Conservation (phyloP, 768 basidiomycete genomes). For the Hortiboletus flavorubellus region DNA sequence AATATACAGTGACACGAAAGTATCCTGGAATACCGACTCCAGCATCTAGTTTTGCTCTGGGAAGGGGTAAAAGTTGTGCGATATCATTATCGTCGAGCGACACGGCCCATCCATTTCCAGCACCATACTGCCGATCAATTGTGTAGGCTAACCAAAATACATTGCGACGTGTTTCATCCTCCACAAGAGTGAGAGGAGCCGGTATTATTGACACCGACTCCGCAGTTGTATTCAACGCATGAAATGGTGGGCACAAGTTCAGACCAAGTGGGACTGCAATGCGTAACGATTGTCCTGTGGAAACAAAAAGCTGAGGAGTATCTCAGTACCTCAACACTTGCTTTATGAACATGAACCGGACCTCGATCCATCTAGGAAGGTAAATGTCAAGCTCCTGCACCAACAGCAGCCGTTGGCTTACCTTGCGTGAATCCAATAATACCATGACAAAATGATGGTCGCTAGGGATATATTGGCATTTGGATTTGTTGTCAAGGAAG, state of each 20-base stretch:
- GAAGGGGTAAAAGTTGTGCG: conserved; percentile 64
- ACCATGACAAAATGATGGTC: conserved; percentile 62
- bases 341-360: conserved; percentile 26
- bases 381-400: background rate
- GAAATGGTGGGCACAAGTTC: conserved; percentile 65
- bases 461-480: conserved; percentile 36
- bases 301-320: conserved; percentile 51
- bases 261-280: conserved; percentile 62
- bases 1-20: conserved; percentile 1
- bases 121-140: conserved; percentile 62
- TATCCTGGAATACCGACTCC: conserved; percentile 43
- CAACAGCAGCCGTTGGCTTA: conserved; percentile 26
- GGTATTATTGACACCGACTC: conserved; percentile 58
- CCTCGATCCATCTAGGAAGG: conserved; percentile 65
- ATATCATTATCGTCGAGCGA: conserved; percentile 72
- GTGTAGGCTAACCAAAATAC: conserved; percentile 73
- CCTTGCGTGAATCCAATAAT: conserved; percentile 73
- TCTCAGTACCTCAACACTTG: conserved; percentile 4
- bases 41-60: conserved; percentile 55
- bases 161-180: conserved; percentile 71
- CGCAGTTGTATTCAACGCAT: conserved; percentile 57
- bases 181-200: conserved; percentile 56
- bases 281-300: conserved; percentile 55
- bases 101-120: conserved; percentile 68
- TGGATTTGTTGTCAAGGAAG: background rate